Evolutionary conservation across 2,329 filamentous ascomycete genomes (phyloP).

Genomic region (Scleromitrula shiraiana): DNA sequence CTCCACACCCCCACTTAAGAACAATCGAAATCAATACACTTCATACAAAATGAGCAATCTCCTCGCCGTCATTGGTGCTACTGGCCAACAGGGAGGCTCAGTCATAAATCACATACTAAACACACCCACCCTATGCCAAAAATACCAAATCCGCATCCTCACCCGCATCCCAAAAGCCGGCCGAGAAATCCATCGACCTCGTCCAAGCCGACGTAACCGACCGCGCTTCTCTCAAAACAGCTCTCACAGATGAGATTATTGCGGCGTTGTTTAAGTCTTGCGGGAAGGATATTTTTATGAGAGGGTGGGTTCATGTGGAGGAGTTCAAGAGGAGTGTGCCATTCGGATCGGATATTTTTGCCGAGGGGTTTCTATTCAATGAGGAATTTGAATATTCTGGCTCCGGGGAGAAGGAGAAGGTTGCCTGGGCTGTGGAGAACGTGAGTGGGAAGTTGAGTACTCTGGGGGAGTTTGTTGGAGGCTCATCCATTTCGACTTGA

Average conservation of each 20-base stretch:
- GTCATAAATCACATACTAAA: constrained; percentile 38
- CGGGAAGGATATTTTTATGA: constrained; percentile 15
- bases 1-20: no score
- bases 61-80: constrained; percentile 43
- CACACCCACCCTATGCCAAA: constrained; percentile 36
- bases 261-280: constrained; percentile 5
- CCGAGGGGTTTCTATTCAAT: not conserved
- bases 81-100: constrained; percentile 43
- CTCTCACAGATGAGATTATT: constrained; percentile 29
- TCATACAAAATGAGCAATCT: constrained; percentile 26
- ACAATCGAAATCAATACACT: no score
- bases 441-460: constrained; percentile 26
- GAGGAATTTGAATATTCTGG: not conserved
- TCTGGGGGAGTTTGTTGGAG: constrained; percentile 31
- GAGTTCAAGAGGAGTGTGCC: constrained; percentile 1
- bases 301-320: constrained; percentile 6
- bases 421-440: constrained; percentile 27
- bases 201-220: constrained; percentile 36
- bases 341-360: not conserved
- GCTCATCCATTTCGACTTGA: constrained; percentile 19
- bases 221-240: constrained; percentile 32
- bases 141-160: constrained; percentile 42
- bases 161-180: constrained; percentile 32
- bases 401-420: constrained; percentile 8
- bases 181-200: constrained; percentile 31